A percentile compares a stretch with the other conserved stretches of the same genome.
Conservation (phyloP, 2,329 filamentous ascomycete species). For the Fusarium haematococcum region DNA sequence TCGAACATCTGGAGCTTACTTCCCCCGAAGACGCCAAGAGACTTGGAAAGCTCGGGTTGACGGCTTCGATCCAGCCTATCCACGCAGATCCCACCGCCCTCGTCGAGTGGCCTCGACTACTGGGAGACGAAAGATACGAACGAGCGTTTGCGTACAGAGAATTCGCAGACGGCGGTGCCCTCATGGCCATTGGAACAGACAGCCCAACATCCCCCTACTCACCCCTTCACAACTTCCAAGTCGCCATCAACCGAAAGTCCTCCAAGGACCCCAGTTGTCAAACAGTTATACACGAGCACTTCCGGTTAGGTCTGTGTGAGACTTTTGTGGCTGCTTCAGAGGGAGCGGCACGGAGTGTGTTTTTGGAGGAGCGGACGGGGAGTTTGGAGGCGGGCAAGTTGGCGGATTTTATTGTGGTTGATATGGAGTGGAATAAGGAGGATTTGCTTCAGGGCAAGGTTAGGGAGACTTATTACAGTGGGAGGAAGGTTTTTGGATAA, state of each 20-base stretch:
- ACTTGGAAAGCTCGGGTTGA: slow-evolving; percentile 67
- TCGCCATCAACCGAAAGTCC: slow-evolving; percentile 67
- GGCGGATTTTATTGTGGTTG: slow-evolving; percentile 64
- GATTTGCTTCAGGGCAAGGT: not conserved
- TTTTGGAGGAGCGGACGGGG: slow-evolving; percentile 61
- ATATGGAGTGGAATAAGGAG: slow-evolving; percentile 59
- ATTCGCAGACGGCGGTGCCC: slow-evolving; percentile 63
- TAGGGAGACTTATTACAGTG: not conserved
- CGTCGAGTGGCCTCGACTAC: slow-evolving; percentile 66
- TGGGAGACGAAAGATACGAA: slow-evolving; percentile 62
- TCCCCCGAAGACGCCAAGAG: slow-evolving; percentile 64
- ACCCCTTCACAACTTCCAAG: slow-evolving; percentile 65
- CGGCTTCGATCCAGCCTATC: slow-evolving; percentile 66
- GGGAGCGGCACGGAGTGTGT: slow-evolving; percentile 65
- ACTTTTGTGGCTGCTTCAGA: slow-evolving; percentile 62
- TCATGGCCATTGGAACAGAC: slow-evolving; percentile 66
- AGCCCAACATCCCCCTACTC: slow-evolving; percentile 66
- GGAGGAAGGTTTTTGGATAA: not conserved
- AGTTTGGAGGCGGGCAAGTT: slow-evolving; percentile 61
- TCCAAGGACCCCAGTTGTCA: slow-evolving; percentile 57
- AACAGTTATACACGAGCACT: slow-evolving; percentile 62
- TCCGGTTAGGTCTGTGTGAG: slow-evolving; percentile 61
- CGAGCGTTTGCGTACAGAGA: slow-evolving; percentile 72
- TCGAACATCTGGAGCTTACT: slow-evolving; percentile 72
- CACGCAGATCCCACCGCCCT: slow-evolving; percentile 69